These are phyloP conservation scores for Ogataea nakhonphanomensis DNA, from an alignment of 805 yeast genomes.

Conservation along the genomic window DNA sequence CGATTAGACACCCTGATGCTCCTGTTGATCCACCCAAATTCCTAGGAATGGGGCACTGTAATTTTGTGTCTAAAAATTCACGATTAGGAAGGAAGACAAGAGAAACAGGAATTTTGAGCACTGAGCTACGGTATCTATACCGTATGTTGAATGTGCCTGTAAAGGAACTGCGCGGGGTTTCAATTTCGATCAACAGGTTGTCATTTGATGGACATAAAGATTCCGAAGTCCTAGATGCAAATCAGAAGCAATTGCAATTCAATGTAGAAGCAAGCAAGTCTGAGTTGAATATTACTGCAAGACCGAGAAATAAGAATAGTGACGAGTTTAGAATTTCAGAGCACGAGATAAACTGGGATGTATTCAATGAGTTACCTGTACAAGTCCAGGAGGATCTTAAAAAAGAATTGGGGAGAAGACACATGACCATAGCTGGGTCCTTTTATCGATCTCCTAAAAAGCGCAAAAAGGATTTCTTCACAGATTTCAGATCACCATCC, in stretches of 20 bases:
- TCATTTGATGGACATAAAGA: constrained; percentile 32
- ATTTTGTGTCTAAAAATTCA: constrained; percentile 54
- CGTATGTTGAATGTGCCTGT: constrained; percentile 53
- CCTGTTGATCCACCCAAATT: constrained; percentile 74
- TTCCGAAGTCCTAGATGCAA: constrained; percentile 16
- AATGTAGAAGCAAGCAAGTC: constrained; percentile 3
- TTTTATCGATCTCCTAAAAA: constrained; percentile 24
- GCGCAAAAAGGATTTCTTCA: constrained; percentile 11
- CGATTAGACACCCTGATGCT: constrained; percentile 60
- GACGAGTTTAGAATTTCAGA: constrained; percentile 4
- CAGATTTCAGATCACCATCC: constrained; percentile 8
- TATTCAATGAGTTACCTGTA: constrained; percentile 60
- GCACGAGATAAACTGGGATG: constrained; percentile 56
- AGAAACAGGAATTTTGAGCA: constrained; percentile 56
- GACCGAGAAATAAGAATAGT: not conserved
- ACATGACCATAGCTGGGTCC: constrained; percentile 13
- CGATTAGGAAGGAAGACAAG: constrained; percentile 59
- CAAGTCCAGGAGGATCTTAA: constrained; percentile 63
- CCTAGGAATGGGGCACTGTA: constrained; percentile 84
- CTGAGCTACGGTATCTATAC: constrained; percentile 55
- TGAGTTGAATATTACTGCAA: not conserved
- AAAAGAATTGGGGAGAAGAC: constrained; percentile 46
- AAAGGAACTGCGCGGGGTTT: constrained; percentile 71
- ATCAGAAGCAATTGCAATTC: constrained; percentile 36
- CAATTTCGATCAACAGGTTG: constrained; percentile 64